Conservation (phyloP, 495 filamentous ascomycete species). For the Recurvomyces mirabilis region DNA sequence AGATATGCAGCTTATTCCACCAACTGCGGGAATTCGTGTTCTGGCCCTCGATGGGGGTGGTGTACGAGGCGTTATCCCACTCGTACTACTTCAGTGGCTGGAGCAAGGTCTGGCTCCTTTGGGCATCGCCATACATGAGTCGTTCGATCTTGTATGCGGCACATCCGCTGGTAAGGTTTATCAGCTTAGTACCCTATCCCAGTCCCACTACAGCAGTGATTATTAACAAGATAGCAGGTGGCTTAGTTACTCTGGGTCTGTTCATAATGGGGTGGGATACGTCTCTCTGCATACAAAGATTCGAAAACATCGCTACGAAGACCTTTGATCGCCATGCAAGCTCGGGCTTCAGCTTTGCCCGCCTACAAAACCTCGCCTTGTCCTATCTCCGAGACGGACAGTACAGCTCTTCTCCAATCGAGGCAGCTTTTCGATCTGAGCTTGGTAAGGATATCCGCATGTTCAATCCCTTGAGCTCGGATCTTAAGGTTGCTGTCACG, state of each 20-base stretch:
- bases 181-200: too few relatives aligned
- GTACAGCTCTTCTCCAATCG: not conserved
- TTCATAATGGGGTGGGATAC: not conserved
- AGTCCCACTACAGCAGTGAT: not conserved
- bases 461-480: not conserved
- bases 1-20: slow-evolving; percentile 25
- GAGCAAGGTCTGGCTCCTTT: slow-evolving; percentile 23
- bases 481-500: slow-evolving; percentile 1
- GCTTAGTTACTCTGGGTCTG: not conserved
- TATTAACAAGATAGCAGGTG: not conserved
- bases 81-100: slow-evolving; percentile 28
- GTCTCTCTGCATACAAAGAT: not conserved
- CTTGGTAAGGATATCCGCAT: not conserved
- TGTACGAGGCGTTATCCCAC: slow-evolving; percentile 28
- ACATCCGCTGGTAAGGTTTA: slow-evolving; percentile 14
- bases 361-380: not conserved
- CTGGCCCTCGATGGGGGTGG: slow-evolving; percentile 32
- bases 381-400: not conserved
- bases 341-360: not conserved
- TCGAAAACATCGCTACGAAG: not conserved
- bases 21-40: slow-evolving; percentile 28
- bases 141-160: slow-evolving; percentile 29
- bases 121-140: slow-evolving; percentile 21
- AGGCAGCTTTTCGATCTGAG: not conserved
- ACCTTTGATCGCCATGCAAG: not conserved